Base-by-base conservation (phyloP, 208 protist genomes). In the Leptomonas seymouri region DNA sequence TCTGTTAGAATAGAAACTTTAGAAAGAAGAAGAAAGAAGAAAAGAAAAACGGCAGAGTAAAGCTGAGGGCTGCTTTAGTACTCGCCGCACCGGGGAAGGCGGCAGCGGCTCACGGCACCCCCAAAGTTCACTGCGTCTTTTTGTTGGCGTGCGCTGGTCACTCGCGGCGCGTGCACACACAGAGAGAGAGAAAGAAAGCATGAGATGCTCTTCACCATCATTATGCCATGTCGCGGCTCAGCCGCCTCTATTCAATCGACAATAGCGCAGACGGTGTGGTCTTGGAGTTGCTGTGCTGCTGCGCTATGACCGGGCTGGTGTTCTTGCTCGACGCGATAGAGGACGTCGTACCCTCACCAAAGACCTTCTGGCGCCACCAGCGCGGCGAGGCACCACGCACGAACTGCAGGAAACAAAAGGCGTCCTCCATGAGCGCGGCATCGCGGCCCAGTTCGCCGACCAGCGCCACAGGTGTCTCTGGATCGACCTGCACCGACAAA, bases 401-500 rank as follows among this genome's bases (percentile, higher is more conserved):
- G 76, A 96, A 93, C 75, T 93, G 80, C 15, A 93, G 60, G 54
- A 96, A 93, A 27, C 78, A 85, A 25, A 86, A 86, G 42, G 86
- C 68, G 45, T 96, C 86, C 78, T 96, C 86, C 76, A 96, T 86
- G 39, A 96, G 75, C 16, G 85, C 88, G 12, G 89, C 86, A 65
- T 96, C 91, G 12, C 87, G 81, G 20, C 91, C 91, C 1, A 93
- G 84, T 58, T 94, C 89, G 25, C 87, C 91, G 20, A 93, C 72
- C 7, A 96, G 72, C 44, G 73, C 86, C 18, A 94, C 87, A 0
- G 91, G 82, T 23, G 87, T 70, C 42, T 73, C 67, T 23, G 83
- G 69, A 28, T 93, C 85, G 30, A 96, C 56, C 81, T 93, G 91
- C 63, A 91, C 44, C 4, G 85, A 91, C 27, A 96, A 74, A 64